Evolutionary conservation across 805 yeast species (phyloP), one percentile per base, ranked within the genome.

Genomic region (Pichia rugopelliculosa): DNA sequence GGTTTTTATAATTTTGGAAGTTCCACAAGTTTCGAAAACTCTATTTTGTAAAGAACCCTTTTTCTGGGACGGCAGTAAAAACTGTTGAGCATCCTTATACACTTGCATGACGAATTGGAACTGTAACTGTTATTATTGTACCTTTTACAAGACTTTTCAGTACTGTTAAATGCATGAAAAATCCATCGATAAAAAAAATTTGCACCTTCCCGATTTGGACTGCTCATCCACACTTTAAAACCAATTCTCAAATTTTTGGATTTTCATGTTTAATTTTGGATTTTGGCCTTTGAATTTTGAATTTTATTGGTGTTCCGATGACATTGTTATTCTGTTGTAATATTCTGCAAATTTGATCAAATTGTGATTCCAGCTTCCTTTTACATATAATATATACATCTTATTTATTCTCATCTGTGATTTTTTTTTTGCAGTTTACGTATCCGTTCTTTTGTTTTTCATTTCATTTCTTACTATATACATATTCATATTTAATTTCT

Each of bases 41-140:
- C 82, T 60, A 5, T 71, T 66, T 52, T 76, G 79, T 41, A 80
- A 57, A 0, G 85, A 77, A 0, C 85, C 85, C 21, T 74, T 70
- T 43, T 67, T 72, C 8, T 70, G 67, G 36, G 68, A 62, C 1
- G 53, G 47, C 1, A 56, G 54, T n/a, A 73, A 45, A 48, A 73
- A 73, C 59, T 67, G 68, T 41, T 69, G 69, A 0, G 75, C 64
- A 40, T 73, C 78, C 37, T 54, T 61, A 55, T 73, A 73, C 17
- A 69, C 59, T 36, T 62, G 65, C 74, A 70, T 70, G 17, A 13
- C 13, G 15, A 12, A 12, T n/a, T n/a, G n/a, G n/a, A n/a, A n/a
- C n/a, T n/a, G n/a, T 6, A n/a, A 17, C 36, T 34, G 25, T 10
- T 33, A 9, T 17, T 30, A n/a, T 30, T 15, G 18, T 5, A 5